Evolutionary conservation across 129 eudicot genomes (phyloP).

Genomic region (Logfia minima): DNA sequence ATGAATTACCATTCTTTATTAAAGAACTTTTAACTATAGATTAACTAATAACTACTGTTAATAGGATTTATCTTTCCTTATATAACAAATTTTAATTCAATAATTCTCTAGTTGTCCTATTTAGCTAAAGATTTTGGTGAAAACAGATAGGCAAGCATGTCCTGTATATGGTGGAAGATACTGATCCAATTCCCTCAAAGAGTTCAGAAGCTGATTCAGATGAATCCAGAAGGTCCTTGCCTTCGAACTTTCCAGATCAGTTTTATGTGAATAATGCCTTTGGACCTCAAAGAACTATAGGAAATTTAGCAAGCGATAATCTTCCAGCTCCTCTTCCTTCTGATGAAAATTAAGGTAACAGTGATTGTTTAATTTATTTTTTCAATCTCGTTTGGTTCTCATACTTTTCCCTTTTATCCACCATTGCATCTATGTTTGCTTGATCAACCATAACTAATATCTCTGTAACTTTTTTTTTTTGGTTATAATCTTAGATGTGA

Average conservation of each 20-base stretch:
- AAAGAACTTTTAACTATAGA: neutral
- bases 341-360: constrained; percentile 43
- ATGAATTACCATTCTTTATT: neutral
- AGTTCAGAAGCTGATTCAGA: constrained; percentile 34
- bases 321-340: constrained; percentile 39
- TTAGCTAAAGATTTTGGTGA: constrained; percentile 15
- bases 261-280: constrained; percentile 38
- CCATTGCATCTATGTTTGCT: neutral
- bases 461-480: neutral
- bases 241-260: constrained; percentile 32
- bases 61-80: too few relatives aligned
- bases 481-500: neutral
- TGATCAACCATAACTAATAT: neutral
- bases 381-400: constrained; percentile 3
- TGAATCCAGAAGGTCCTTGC: constrained; percentile 39
- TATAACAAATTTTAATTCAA: neutral
- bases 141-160: constrained; percentile 32
- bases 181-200: constrained; percentile 40
- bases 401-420: neutral
- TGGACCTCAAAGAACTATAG: constrained; percentile 37
- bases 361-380: neutral
- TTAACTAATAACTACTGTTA: too few relatives aligned
- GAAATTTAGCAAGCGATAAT: constrained; percentile 27
- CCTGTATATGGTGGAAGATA: constrained; percentile 24
- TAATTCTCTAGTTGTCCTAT: neutral